Evolutionary conservation across 2,329 filamentous ascomycete genomes (phyloP).

Genomic region (Fusarium transvaalense): DNA sequence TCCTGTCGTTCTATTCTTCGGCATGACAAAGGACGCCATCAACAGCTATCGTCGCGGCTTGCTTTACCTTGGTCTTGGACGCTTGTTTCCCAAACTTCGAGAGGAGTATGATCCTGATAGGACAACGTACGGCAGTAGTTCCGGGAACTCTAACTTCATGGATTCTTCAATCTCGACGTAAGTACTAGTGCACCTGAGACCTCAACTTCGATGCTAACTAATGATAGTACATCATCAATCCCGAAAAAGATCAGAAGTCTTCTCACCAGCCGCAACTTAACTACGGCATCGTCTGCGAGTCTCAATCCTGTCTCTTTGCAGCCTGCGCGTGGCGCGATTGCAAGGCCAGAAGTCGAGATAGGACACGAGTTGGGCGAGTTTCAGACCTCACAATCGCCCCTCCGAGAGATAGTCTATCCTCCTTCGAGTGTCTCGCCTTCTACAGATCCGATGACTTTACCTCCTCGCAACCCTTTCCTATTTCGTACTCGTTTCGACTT

Average conservation of each 20-base stretch:
- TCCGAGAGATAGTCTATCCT: conserved; percentile 7
- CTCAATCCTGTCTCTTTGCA: conserved; percentile 13
- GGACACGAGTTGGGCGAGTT: background rate
- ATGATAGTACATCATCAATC: conserved; percentile 27
- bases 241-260: conserved; percentile 41
- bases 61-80: conserved; percentile 58
- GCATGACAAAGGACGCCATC: conserved; percentile 65
- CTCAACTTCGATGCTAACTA: background rate
- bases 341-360: conserved; percentile 25
- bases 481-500: conserved; percentile 53
- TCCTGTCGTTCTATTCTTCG: conserved; percentile 67
- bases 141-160: conserved; percentile 40
- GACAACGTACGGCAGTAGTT: conserved; percentile 35
- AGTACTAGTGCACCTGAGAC: background rate
- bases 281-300: conserved; percentile 30
- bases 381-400: conserved; percentile 4
- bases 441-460: conserved; percentile 23
- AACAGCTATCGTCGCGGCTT: conserved; percentile 61
- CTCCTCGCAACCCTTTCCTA: conserved; percentile 51
- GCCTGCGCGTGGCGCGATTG: background rate
- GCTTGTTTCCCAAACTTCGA: conserved; percentile 58
- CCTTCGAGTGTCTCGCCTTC: background rate
- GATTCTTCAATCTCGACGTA: conserved; percentile 43
- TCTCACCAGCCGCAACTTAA: conserved; percentile 36
- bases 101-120: conserved; percentile 57